Evolutionary conservation across 2,329 filamentous ascomycete species (phyloP).

Genomic region (Pezicula carpinea): DNA sequence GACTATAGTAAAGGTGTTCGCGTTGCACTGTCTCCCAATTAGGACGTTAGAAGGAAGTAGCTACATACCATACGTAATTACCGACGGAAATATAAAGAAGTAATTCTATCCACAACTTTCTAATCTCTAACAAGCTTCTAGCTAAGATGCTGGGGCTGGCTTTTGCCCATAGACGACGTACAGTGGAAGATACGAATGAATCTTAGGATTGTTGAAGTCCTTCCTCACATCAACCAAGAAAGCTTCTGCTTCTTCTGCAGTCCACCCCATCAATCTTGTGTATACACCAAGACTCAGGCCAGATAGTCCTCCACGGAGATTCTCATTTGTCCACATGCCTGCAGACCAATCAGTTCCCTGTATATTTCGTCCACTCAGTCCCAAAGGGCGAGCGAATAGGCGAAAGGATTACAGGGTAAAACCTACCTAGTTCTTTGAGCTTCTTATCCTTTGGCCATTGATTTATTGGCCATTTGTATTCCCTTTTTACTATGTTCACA

Average conservation of each 20-base stretch:
- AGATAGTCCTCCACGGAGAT: constrained; percentile 8
- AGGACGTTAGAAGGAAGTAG: too few species aligned
- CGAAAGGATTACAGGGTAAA: too few species aligned
- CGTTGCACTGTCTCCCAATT: too few species aligned
- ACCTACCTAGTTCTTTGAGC: constrained; percentile 12
- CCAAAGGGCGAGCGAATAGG: too few species aligned
- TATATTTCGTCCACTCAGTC: too few species aligned
- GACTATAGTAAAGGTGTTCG: too few species aligned
- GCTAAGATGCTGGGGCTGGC: too few species aligned
- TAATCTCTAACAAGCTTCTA: too few species aligned
- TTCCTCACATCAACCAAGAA: constrained; percentile 7
- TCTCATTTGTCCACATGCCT: constrained; percentile 15
- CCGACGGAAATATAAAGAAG: too few species aligned
- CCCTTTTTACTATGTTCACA: constrained; percentile 30
- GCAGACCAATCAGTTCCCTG: neutral
- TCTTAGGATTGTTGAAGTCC: constrained; percentile 8
- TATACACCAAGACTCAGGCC: constrained; percentile 17
- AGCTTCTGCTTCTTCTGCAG: constrained; percentile 9
- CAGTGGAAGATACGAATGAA: constrained; percentile 11
- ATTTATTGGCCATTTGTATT: constrained; percentile 45
- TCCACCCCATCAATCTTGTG: constrained; percentile 12
- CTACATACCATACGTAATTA: too few species aligned
- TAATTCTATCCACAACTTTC: too few species aligned
- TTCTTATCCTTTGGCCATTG: constrained; percentile 45
- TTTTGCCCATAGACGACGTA: too few species aligned